Evolutionary conservation across 768 basidiomycete genomes (phyloP), one percentile per base, ranked within the genome.

Genomic region (Trametes punicea): DNA sequence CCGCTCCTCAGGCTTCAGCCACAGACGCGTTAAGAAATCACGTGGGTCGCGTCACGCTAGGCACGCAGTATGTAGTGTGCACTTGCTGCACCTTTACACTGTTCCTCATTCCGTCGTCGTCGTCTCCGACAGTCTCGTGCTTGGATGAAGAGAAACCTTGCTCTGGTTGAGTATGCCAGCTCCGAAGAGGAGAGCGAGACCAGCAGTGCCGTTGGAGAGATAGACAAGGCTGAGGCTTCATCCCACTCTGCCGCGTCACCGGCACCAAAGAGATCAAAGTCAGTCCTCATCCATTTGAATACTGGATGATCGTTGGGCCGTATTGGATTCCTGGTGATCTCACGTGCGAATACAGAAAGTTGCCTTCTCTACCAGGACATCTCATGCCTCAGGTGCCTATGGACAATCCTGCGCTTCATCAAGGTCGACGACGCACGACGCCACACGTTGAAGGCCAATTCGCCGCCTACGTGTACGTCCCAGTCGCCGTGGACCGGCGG

Each of bases 381-480:
- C 67, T 91, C 44, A 65, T 71, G 2, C 64, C 75, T 4, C 65
- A 77, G 40, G 68, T 62, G 1, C 90, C 87, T 0, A 67, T 80
- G 5, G 90, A 94, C 67, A 74, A 91, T 64, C 93, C 93, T 2
- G 72, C 84, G 3, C 72, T 82, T 15, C 94, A 97, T 68, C 93
- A 95, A 74, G 95, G 95, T 13, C 82, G 94, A 27, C 75, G 75
- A 44, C 82, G 95, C 27, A 76, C 83, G 0, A 77, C 75, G 1
- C 91, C 92, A 2, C 90, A 92, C 66, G 83, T 93, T 4, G 88
- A 92, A 11, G 95, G 95, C 0, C 93, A 95, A 65, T 95, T 82
- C 67, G 84, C 85, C 1, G 77, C 87, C 4, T 83, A 95, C 72
- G 78, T 94, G 50, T 95, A 88, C 66, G 74, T 92, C 10, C 81